phyloP scores from a whole-genome alignment of 1,284 basidiomycete species.

The Ceratobasidium sp. region DNA sequence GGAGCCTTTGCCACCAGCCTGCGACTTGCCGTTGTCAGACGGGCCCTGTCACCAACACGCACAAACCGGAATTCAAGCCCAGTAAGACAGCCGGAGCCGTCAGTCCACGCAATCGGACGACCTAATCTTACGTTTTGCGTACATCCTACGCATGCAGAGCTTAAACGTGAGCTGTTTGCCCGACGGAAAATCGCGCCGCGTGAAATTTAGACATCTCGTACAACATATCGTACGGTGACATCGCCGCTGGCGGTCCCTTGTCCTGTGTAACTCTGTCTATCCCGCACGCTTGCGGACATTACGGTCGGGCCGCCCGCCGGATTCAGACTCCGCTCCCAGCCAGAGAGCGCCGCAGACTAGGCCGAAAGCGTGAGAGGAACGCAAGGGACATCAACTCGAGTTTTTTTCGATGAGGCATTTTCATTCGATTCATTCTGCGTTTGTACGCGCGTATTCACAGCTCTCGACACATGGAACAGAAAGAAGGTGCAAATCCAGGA shows the following conservation, averaged over 20 bases:
- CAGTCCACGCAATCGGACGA: background rate
- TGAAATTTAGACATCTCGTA: slow-evolving; percentile 8
- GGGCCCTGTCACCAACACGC: background rate
- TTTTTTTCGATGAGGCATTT: background rate
- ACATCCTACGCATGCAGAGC: background rate
- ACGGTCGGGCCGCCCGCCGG: slow-evolving; percentile 12
- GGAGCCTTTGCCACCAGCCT: background rate
- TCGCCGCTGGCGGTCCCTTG: slow-evolving; percentile 7
- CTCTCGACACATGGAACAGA: background rate
- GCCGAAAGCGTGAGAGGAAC: slow-evolving; percentile 8
- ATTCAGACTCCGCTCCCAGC: slow-evolving; percentile 15
- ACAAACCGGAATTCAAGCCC: background rate
- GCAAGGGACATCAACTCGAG: slow-evolving; percentile 9
- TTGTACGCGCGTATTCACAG: background rate
- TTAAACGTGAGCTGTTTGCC: slow-evolving; percentile 5
- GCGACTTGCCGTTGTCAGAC: background rate
- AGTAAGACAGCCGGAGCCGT: background rate
- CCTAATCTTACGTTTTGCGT: background rate
- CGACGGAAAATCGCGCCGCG: slow-evolving; percentile 11
- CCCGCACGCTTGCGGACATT: background rate
- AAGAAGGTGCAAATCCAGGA: slow-evolving; percentile 5
- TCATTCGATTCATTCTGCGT: background rate
- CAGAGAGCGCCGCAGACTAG: background rate
- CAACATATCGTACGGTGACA: slow-evolving; percentile 15
- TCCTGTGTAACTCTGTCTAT: background rate